Evolutionary conservation across 768 basidiomycete genomes (phyloP).

Genomic region (Asterophora parasitica): DNA sequence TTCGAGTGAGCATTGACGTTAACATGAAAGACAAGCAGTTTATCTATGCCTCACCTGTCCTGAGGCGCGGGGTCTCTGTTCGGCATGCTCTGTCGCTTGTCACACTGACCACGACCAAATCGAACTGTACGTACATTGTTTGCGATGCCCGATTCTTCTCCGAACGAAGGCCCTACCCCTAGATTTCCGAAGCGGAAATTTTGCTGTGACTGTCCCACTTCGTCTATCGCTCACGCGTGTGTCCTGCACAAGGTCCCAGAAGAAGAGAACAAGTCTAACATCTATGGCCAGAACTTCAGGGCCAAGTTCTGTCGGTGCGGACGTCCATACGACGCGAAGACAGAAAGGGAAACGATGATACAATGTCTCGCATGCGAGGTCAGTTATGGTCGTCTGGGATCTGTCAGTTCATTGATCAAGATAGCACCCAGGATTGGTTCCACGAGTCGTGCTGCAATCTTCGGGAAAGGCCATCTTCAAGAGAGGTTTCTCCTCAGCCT

Average conservation of each 20-base stretch:
- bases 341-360: conserved; percentile 81
- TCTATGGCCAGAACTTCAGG: conserved; percentile 72
- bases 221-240: conserved; percentile 55
- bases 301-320: conserved; percentile 73
- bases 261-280: conserved; percentile 53
- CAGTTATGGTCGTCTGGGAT: conserved; percentile 21
- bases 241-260: conserved; percentile 53
- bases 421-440: conserved; percentile 77
- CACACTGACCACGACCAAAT: conserved; percentile 85
- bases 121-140: conserved; percentile 48
- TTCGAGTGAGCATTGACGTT: conserved; percentile 11
- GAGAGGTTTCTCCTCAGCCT: conserved; percentile 34
- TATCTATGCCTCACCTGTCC: conserved; percentile 78
- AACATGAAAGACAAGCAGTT: conserved; percentile 57
- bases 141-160: conserved; percentile 6
- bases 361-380: conserved; percentile 87
- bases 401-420: conserved; percentile 9
- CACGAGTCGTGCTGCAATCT: conserved; percentile 87
- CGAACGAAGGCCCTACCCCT: conserved; percentile 1
- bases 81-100: conserved; percentile 82
- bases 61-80: conserved; percentile 65
- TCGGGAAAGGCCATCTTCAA: conserved; percentile 55
- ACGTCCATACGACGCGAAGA: conserved; percentile 63
- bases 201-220: conserved; percentile 82
- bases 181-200: conserved; percentile 80